Evolutionary conservation across 169 alveolate genomes (phyloP), one percentile per base, ranked within the genome.

Genomic region (Eimeria falciformis): DNA sequence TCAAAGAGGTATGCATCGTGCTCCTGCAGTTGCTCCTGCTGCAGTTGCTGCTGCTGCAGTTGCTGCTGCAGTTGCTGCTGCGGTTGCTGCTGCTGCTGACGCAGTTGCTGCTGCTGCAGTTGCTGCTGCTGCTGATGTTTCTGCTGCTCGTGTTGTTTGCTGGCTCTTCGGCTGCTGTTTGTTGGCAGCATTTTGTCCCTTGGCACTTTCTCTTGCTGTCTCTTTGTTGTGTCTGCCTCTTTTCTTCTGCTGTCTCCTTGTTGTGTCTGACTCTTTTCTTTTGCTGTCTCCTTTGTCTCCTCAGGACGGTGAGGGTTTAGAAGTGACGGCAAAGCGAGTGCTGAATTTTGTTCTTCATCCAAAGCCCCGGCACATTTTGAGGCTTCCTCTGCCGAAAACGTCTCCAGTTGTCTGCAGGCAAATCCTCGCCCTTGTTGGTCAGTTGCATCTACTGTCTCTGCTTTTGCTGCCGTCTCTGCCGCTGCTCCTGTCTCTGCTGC

Each of bases 231-330:
- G 62, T 50, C 62, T 50, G n/a, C 62, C 7, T 14, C 14, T 14
- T 11, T 50, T 50, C 14, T 50, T 50, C n/a, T 14, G 62, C 62
- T 50, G 62, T 14, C 62, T 50, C 14, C 62, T 14, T 50, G 7
- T 50, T 50, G 7, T 50, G 62, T 14, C 62, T 7, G 7, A 50
- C n/a, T 50, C 62, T 50, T 11, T 14, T 50, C 62, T 50, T 7
- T 14, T 14, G 7, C 7, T 14, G 62, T 50, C 14, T 50, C 62
- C 62, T 62, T 62, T 62, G n/a, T n/a, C n/a, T n/a, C n/a, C n/a
- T 37, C 25, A 71, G 83, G 55, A 71, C 27, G 83, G 83, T 7
- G 83, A 71, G 23, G 83, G 83, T 37, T 25, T 71, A 9, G 83
- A 71, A 27, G 83, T 43, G 25, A 71, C 83, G 0, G 83, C 83